These are phyloP conservation scores for Phaffia rhodozyma DNA, from an alignment of 1,284 basidiomycete species.

Conservation along the genomic window DNA sequence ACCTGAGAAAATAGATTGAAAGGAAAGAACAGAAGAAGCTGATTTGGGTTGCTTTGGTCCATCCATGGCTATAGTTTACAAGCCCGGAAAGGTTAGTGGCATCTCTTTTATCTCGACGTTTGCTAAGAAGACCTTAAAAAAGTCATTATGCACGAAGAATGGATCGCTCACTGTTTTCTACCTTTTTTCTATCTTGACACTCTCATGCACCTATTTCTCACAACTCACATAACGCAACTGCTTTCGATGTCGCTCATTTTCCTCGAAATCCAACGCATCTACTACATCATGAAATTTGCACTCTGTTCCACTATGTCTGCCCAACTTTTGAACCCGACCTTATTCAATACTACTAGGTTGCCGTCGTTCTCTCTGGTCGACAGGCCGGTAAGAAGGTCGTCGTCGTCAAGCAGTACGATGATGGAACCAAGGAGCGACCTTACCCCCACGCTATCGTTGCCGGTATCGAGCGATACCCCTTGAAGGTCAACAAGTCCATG, in stretches of 20 bases:
- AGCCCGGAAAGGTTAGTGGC: constrained; percentile 80
- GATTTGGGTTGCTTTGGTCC: neutral
- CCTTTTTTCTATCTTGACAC: neutral
- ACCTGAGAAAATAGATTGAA: too few relatives aligned
- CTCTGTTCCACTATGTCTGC: neutral
- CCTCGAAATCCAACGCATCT: neutral
- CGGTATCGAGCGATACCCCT: constrained; percentile 88
- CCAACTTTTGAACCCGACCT: neutral
- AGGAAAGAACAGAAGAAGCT: neutral
- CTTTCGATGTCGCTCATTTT: neutral
- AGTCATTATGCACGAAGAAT: neutral
- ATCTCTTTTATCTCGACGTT: constrained; percentile 22
- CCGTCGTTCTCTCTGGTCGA: constrained; percentile 89
- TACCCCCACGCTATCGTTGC: constrained; percentile 95
- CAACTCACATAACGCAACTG: neutral
- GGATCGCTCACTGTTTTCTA: neutral
- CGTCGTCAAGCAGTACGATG: constrained; percentile 84
- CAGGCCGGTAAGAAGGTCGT: constrained; percentile 98
- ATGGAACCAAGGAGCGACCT: constrained; percentile 73
- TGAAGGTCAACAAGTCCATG: constrained; percentile 93
- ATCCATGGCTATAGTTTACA: constrained; percentile 54
- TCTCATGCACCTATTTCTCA: neutral
- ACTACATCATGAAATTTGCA: neutral
- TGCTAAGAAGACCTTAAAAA: neutral
- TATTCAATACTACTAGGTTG: constrained; percentile 46